phyloP scores from a whole-genome alignment of 306 rosid genomes.

The Cucumis melo region DNA sequence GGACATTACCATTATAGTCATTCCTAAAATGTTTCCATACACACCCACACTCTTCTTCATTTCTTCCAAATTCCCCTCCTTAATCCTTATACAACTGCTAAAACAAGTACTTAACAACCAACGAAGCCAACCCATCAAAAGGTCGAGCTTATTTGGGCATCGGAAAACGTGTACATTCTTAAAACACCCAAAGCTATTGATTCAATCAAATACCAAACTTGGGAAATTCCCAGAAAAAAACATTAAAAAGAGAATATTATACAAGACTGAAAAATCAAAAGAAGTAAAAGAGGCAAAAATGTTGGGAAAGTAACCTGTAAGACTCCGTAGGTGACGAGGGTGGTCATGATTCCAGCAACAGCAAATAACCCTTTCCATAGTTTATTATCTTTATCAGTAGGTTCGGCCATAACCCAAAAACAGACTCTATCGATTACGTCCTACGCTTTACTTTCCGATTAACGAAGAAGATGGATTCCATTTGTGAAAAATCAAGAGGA shows the following conservation, averaged over 20 bases:
- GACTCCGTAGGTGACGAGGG: constrained; percentile 88
- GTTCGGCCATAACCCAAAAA: constrained; percentile 44
- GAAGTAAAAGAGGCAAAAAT: not conserved
- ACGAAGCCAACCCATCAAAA: not conserved
- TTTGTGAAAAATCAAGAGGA: not conserved
- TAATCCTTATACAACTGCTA: not conserved
- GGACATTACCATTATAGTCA: not conserved
- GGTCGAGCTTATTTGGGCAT: not conserved
- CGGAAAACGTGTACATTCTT: not conserved
- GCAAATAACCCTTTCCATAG: constrained; percentile 55
- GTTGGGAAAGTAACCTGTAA: constrained; percentile 44
- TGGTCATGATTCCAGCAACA: constrained; percentile 76
- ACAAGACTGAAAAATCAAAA: not conserved
- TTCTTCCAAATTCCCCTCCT: not conserved
- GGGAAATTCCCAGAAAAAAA: not conserved
- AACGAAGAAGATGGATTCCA: not conserved
- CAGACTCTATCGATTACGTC: not conserved
- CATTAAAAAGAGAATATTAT: not conserved
- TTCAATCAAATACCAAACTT: not conserved
- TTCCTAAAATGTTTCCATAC: not conserved
- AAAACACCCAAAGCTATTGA: not conserved
- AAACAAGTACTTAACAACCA: not conserved
- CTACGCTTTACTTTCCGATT: not conserved
- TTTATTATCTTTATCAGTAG: constrained; percentile 27
- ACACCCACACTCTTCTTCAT: not conserved